These are phyloP conservation scores for Zygoascus bituminiphila DNA, from an alignment of 805 yeast species.

Conservation along the genomic window DNA sequence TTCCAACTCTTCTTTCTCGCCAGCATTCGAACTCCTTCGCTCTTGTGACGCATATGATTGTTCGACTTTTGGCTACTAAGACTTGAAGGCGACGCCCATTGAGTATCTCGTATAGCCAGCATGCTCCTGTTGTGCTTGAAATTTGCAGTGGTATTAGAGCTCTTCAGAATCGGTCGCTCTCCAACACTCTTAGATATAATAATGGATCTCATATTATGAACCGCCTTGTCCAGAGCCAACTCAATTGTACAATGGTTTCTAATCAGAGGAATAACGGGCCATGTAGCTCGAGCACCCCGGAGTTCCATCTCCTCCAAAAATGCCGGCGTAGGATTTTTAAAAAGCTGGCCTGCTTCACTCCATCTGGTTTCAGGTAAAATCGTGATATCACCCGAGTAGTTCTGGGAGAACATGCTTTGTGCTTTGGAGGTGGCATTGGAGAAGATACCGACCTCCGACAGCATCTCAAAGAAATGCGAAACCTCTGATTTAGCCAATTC, in stretches of 20 bases:
- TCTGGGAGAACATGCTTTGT: conserved; percentile 71
- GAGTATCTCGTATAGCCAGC: background rate
- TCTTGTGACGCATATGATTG: background rate
- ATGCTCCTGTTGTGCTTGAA: background rate
- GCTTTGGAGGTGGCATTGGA: conserved; percentile 65
- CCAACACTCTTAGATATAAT: conserved; percentile 10
- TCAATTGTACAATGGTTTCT: conserved; percentile 87
- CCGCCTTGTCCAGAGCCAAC: conserved; percentile 74
- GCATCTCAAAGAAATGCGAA: conserved; percentile 65
- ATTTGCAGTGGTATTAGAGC: background rate
- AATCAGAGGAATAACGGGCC: conserved; percentile 85
- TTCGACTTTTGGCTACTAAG: background rate
- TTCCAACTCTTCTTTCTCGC: background rate
- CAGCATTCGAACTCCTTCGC: background rate
- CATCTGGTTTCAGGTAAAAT: conserved; percentile 68
- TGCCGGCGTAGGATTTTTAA: conserved; percentile 75
- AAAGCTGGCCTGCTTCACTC: conserved; percentile 50
- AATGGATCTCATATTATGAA: conserved; percentile 45
- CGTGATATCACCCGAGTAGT: conserved; percentile 89
- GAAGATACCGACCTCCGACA: conserved; percentile 68
- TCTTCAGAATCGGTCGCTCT: background rate
- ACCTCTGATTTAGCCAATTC: conserved; percentile 60
- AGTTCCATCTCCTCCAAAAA: conserved; percentile 60
- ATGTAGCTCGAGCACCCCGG: conserved; percentile 85
- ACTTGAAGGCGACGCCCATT: background rate